Evolutionary conservation across 2,329 filamentous ascomycete genomes (phyloP), one percentile per base, ranked within the genome.

Genomic region (Tetracladium maxilliforme): DNA sequence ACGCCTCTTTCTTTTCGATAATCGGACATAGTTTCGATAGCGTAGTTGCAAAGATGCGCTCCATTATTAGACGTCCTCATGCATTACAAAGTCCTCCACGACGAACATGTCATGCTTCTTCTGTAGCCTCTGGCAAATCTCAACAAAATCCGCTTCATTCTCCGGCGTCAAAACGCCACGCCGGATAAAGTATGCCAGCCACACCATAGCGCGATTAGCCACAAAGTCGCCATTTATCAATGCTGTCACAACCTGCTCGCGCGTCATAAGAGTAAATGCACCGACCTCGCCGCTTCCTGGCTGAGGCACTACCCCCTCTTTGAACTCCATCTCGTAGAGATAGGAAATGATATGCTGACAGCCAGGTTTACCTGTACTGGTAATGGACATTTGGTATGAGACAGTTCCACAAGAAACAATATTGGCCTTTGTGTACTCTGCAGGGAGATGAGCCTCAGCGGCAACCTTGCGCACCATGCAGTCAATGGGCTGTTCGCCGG

Each of bases 321-420:
- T 32, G 2, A 51, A 23, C 26, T 44, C 33, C 9, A 52, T 30
- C 16, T 51, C 43, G 27, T 44, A 53, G 6, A 44, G 22, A 29
- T 50, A 49, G 14, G 47, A 34, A 3, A 43, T 25, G 22, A 47
- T 45, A 1, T 48, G 47, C 19, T 40, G 33, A 11, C 48, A 26
- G 8, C 22, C 32, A 13, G 25, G 32, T 13, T 19, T 19, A 9
- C 27, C 22, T 11, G 30, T 15, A 22, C 30, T 26, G 7, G 30
- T 36, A 4, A 17, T 3, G 33, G 18, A 9, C 26, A 34, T 33
- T 16, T 37, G 28, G 23, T 37, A 41, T 15, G 31, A 32, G 12
- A 40, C 17, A 3, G 29, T 33, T 8, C 40, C 40, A 11, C 35
- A 38, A 21, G 29, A 22, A 19, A 18, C 28, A 14, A 23, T 30